Base-by-base conservation (phyloP, 2,329 filamentous ascomycete species). In the Phialophora tarda region DNA sequence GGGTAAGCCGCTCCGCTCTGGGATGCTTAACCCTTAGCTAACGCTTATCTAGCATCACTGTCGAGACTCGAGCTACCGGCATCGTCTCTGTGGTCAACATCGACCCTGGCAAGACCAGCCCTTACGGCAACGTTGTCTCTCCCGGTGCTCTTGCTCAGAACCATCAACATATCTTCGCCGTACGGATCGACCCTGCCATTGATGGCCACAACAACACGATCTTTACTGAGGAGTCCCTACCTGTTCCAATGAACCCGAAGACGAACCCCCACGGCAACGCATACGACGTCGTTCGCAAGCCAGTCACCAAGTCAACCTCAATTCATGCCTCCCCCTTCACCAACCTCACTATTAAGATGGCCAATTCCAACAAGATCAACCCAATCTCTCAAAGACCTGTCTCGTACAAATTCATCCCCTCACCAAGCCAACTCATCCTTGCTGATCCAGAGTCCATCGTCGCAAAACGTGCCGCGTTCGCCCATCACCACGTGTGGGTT, bases 131-230 rank as follows among this genome's bases (percentile, higher is more conserved):
- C 62, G 84, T 89, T 1, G 88, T 91, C 1, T 81, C 82, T 0
- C 84, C 86, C 0, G 88, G 89, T 0, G 85, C 88, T 0, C 78
- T 91, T 0, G 89, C 88, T 0, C 87, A 87, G 66, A 88, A 89
- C 74, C 89, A 91, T 70, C 89, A 91, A 74, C 89, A 91, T 77
- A 82, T 91, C 51, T 91, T 91, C 74, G 84, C 81, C n/a, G 77
- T 87, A 51, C 82, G 88, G 1, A 85, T 91, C 57, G 88, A 91
- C 70, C 88, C 88, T 0, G 85, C 85, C 8, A 82, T 90, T 47
- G 87, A 89, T 69, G 78, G 82, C 26, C 78, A 83, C 71, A 71
- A 79, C 2, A 89, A 87, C 67, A 82, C 82, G 0, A 76, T 88
- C 4, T 76, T 84, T 12, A 78, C 82, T 58, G 84, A 87, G 73